Evolutionary conservation across 148 eudicot genomes (phyloP).

Genomic region (Salicornia ramosissima): DNA sequence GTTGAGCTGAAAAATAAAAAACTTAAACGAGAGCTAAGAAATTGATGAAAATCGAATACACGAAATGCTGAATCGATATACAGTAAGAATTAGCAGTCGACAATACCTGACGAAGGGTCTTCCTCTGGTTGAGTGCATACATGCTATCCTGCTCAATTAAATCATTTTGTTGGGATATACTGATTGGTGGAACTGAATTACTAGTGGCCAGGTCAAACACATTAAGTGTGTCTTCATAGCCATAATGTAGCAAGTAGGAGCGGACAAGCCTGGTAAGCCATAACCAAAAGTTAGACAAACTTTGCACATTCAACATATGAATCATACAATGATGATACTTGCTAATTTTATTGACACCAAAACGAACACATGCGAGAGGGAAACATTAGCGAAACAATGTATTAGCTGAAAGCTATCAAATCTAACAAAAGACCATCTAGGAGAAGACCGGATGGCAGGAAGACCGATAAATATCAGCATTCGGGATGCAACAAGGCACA

Average conservation of each 20-base stretch:
- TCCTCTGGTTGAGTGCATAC: constrained; percentile 62
- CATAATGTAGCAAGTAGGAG: constrained; percentile 87
- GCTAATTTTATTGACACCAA: background rate
- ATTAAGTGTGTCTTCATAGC: constrained; percentile 79
- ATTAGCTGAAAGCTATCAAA: background rate
- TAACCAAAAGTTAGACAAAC: constrained; percentile 18
- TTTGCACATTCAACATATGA: background rate
- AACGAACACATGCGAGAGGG: background rate
- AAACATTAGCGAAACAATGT: background rate
- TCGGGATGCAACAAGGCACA: background rate
- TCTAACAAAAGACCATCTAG: background rate
- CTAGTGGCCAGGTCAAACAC: constrained; percentile 62
- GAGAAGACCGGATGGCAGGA: background rate
- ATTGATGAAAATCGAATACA: background rate
- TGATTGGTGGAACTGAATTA: constrained; percentile 58
- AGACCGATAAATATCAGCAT: background rate
- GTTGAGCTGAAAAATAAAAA: background rate
- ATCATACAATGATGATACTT: background rate
- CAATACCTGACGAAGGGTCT: constrained; percentile 80
- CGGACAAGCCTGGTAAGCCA: constrained; percentile 66
- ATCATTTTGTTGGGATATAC: constrained; percentile 51
- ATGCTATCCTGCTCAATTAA: constrained; percentile 43
- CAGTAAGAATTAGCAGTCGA: background rate
- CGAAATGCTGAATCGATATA: background rate
- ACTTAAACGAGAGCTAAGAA: background rate